A percentile compares a stretch with the other conserved stretches of the same genome.
These are phyloP conservation scores for Adansonia grandidieri DNA, from an alignment of 441 rosid genomes.

Conservation along the genomic window DNA sequence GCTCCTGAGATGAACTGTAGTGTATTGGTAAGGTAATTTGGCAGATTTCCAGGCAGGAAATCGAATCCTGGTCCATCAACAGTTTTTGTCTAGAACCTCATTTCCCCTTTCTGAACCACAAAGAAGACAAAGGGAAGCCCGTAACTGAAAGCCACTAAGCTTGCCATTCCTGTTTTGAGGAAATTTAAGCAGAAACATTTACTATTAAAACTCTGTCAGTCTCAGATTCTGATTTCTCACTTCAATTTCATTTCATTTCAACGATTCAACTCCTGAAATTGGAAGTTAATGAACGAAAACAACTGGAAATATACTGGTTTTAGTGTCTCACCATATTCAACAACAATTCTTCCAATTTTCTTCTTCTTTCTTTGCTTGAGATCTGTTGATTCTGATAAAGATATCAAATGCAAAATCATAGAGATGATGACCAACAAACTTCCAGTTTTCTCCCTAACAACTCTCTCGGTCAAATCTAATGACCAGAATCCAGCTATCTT, in stretches of 20 bases:
- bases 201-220: not conserved
- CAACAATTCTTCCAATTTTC: conserved; percentile 28
- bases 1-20: not conserved
- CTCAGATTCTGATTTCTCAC: not conserved
- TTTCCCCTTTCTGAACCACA: conserved; percentile 47
- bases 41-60: not conserved
- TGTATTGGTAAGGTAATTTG: not conserved
- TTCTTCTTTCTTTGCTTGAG: conserved; percentile 26
- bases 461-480: conserved; percentile 65
- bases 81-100: conserved; percentile 41
- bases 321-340: conserved; percentile 52
- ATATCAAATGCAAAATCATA: conserved; percentile 61
- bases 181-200: not conserved
- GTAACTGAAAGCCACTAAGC: conserved; percentile 50
- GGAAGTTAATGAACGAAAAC: not conserved
- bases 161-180: conserved; percentile 51
- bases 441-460: conserved; percentile 48
- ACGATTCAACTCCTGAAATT: not conserved
- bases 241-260: not conserved
- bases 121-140: conserved; percentile 67
- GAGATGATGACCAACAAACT: conserved; percentile 71
- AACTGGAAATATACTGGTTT: not conserved
- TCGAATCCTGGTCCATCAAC: not conserved
- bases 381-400: conserved; percentile 31
- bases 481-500: conserved; percentile 58